A percentile compares a stretch with the other conserved stretches of the same genome.
Evolutionary conservation across 1,139 yeast species (phyloP).

Genomic region (Candida mesenterica): DNA sequence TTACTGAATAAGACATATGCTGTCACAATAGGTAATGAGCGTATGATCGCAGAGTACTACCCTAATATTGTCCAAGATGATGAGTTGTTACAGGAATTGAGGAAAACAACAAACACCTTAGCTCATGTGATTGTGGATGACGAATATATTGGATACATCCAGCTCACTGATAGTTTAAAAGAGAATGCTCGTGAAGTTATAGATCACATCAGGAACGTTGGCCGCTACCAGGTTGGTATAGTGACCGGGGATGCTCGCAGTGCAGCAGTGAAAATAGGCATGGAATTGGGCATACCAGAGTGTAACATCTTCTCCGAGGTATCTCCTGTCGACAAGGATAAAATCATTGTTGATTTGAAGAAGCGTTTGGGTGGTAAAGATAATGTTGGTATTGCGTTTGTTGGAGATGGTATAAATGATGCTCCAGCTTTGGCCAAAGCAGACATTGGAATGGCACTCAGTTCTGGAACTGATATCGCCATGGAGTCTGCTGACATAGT

Average conservation of each 20-base stretch:
- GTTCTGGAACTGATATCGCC: conserved; percentile 94
- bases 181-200: conserved; percentile 64
- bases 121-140: conserved; percentile 53
- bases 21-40: conserved; percentile 58
- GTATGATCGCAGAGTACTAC: conserved; percentile 36
- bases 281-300: conserved; percentile 61
- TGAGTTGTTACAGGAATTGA: conserved; percentile 13
- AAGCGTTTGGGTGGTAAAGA: conserved; percentile 30
- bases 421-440: conserved; percentile 93
- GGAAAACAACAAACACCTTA: conserved; percentile 28
- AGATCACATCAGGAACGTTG: conserved; percentile 44
- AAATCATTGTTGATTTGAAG: conserved; percentile 61
- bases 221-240: conserved; percentile 73
- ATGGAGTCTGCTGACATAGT: conserved; percentile 94
- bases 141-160: conserved; percentile 60
- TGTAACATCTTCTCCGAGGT: conserved; percentile 73
- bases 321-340: conserved; percentile 74
- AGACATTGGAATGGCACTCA: conserved; percentile 85
- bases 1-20: conserved; percentile 19
- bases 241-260: conserved; percentile 81
- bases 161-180: conserved; percentile 68
- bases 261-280: conserved; percentile 67
- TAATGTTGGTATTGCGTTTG: conserved; percentile 64
- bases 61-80: conserved; percentile 14
- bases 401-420: conserved; percentile 97